Conservation (phyloP, 768 basidiomycete genomes). For the Clitopilus passeckerianus region DNA sequence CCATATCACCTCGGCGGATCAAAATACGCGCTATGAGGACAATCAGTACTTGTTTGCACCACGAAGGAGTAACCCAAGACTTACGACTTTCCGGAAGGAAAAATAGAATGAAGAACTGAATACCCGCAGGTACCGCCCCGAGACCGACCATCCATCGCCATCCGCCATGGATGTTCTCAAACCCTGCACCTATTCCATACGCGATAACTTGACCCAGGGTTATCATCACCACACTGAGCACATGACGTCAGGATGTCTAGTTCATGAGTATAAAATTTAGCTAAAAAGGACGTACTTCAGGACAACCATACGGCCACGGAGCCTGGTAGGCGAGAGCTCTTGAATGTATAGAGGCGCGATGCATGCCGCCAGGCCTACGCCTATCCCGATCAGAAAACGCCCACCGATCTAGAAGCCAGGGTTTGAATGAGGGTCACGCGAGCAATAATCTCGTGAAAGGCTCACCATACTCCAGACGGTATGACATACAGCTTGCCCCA, state of each 20-base stretch:
- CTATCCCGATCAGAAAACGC: slow-evolving; percentile 70
- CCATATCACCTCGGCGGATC: slow-evolving; percentile 47
- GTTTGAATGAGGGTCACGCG: background rate
- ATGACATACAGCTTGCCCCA: slow-evolving; percentile 66
- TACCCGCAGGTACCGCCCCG: slow-evolving; percentile 60
- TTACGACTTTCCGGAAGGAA: slow-evolving; percentile 77
- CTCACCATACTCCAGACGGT: slow-evolving; percentile 67
- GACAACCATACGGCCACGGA: slow-evolving; percentile 75
- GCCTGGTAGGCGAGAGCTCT: slow-evolving; percentile 71
- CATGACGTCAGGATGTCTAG: background rate
- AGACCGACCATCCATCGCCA: slow-evolving; percentile 88
- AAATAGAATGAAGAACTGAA: slow-evolving; percentile 56
- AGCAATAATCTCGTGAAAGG: background rate
- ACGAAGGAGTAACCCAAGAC: slow-evolving; percentile 17
- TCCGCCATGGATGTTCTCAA: slow-evolving; percentile 51
- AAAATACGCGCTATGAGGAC: slow-evolving; percentile 46
- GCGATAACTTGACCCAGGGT: slow-evolving; percentile 79
- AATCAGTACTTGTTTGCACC: background rate
- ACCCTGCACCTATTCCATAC: slow-evolving; percentile 69
- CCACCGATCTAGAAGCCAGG: slow-evolving; percentile 47
- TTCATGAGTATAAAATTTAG: background rate
- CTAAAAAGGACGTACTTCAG: slow-evolving; percentile 40
- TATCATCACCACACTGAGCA: slow-evolving; percentile 61
- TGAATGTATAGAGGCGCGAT: slow-evolving; percentile 82
- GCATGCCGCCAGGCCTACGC: slow-evolving; percentile 73